Conservation (phyloP, 2,329 filamentous ascomycete genomes). For the Aureobasidium sp. region DNA sequence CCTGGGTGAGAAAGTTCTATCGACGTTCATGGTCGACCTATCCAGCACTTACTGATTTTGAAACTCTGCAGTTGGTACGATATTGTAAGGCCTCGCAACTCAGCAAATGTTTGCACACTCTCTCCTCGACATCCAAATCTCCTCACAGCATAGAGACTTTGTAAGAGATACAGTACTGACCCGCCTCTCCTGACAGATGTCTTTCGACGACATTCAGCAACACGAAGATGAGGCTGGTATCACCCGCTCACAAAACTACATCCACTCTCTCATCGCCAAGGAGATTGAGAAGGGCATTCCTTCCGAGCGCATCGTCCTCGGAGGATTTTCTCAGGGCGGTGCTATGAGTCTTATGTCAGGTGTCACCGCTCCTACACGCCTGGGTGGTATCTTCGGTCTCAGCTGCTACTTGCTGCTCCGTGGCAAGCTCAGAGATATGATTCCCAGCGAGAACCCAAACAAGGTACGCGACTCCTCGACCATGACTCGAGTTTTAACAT, state of each 20-base stretch:
- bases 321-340: slow-evolving; percentile 80
- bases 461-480: slow-evolving; percentile 16
- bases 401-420: slow-evolving; percentile 74
- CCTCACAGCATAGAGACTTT: background rate
- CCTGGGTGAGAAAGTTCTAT: slow-evolving; percentile 2
- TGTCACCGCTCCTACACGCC: slow-evolving; percentile 63
- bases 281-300: slow-evolving; percentile 78
- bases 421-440: slow-evolving; percentile 53
- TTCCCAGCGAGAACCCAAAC: slow-evolving; percentile 43
- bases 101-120: slow-evolving; percentile 19
- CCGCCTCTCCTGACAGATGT: slow-evolving; percentile 27
- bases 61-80: slow-evolving; percentile 62
- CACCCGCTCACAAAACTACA: slow-evolving; percentile 62
- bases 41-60: background rate
- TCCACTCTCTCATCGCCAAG: slow-evolving; percentile 70
- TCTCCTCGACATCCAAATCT: background rate
- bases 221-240: slow-evolving; percentile 68
- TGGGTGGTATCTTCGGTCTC: slow-evolving; percentile 83
- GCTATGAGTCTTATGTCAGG: slow-evolving; percentile 79
- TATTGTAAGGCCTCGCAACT: slow-evolving; percentile 51
- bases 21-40: background rate
- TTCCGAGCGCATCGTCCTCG: slow-evolving; percentile 74
- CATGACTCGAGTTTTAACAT: background rate
- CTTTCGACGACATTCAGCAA: slow-evolving; percentile 39
- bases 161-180: background rate